phyloP scores from a whole-genome alignment of 306 rosid species.

The Glycine latifolia region DNA sequence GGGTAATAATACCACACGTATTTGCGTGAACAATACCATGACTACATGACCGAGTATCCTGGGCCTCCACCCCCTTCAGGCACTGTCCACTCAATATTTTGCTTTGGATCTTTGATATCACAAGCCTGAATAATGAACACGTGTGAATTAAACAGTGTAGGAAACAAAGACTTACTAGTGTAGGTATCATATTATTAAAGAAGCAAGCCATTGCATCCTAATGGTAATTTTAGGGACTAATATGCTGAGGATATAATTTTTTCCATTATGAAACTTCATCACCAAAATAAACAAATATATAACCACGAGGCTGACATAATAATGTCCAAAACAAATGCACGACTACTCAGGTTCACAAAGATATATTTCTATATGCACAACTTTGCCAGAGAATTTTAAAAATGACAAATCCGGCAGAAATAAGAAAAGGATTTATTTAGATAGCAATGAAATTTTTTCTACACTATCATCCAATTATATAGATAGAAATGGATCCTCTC shows the following conservation, averaged over 20 bases:
- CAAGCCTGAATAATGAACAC: slow-evolving; percentile 65
- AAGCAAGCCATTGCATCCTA: background rate
- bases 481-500: background rate
- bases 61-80: slow-evolving; percentile 99
- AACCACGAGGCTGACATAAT: background rate
- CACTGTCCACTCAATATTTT: slow-evolving; percentile 87
- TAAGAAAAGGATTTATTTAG: background rate
- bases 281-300: background rate
- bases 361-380: background rate
- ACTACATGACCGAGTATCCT: slow-evolving; percentile 64
- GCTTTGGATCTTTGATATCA: slow-evolving; percentile 90
- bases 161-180: background rate
- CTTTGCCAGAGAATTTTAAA: background rate
- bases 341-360: background rate
- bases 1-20: background rate
- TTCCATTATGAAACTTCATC: background rate
- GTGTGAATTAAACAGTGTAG: slow-evolving; percentile 26
- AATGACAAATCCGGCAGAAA: background rate
- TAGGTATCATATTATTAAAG: background rate
- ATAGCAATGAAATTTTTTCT: background rate
- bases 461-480: background rate
- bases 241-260: background rate
- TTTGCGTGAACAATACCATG: background rate
- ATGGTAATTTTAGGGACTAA: too few relatives aligned
- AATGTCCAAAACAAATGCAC: slow-evolving; percentile 11